phyloP scores from a whole-genome alignment of 2,329 filamentous ascomycete genomes.

The Bipolaris sorokiniana region DNA sequence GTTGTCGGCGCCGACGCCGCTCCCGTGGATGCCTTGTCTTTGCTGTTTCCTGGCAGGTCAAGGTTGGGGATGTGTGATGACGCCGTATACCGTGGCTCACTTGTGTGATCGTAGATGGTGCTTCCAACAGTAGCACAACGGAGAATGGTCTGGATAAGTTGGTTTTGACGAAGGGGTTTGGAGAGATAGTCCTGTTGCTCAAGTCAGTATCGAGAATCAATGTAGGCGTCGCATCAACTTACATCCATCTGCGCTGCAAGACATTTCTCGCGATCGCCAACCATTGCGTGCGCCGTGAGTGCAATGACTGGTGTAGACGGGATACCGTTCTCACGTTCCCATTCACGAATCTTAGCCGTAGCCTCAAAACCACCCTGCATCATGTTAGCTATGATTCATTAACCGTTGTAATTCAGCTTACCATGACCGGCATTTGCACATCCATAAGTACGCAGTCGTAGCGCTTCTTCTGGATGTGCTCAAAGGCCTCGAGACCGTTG shows the following conservation, averaged over 20 bases:
- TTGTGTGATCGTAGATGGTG: slow-evolving; percentile 73
- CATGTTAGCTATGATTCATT: slow-evolving; percentile 46
- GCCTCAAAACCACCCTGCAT: slow-evolving; percentile 89
- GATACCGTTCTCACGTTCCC: slow-evolving; percentile 80
- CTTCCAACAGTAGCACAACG: slow-evolving; percentile 94
- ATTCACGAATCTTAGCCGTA: slow-evolving; percentile 94
- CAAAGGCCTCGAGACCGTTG: slow-evolving; percentile 91
- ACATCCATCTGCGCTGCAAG: slow-evolving; percentile 97
- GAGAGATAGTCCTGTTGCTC: slow-evolving; percentile 79
- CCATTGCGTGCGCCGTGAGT: slow-evolving; percentile 96
- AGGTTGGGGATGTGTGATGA: slow-evolving; percentile 14
- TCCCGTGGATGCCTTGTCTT: slow-evolving; percentile 3
- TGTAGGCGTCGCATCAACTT: slow-evolving; percentile 19
- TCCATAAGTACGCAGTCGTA: slow-evolving; percentile 99
- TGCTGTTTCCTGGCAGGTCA: slow-evolving; percentile 7
- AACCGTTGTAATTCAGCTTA: slow-evolving; percentile 51
- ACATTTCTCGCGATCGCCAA: slow-evolving; percentile 96
- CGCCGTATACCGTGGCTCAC: slow-evolving; percentile 12
- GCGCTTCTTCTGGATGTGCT: slow-evolving; percentile 87
- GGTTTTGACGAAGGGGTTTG: slow-evolving; percentile 94
- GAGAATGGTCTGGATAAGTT: slow-evolving; percentile 95
- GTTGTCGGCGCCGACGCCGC: slow-evolving; percentile 8
- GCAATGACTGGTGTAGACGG: slow-evolving; percentile 94
- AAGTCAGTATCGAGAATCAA: slow-evolving; percentile 18
- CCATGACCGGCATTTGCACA: slow-evolving; percentile 99